phyloP scores from a whole-genome alignment of 2,329 filamentous ascomycete species.

The Colletotrichum lindemuthianum region DNA sequence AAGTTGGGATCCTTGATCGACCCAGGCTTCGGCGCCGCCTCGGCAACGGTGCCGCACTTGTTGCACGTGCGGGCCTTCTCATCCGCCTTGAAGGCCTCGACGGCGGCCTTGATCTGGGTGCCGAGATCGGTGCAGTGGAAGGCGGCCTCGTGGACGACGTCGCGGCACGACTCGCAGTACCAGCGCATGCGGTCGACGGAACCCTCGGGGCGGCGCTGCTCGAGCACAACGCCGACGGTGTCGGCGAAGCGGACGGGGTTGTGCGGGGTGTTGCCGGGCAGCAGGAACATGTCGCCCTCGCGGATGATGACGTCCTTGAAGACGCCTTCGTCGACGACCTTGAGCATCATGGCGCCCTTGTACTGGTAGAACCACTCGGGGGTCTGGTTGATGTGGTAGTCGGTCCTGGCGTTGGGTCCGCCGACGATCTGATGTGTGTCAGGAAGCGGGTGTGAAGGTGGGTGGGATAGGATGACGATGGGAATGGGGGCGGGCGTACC shows the following conservation, averaged over 20 bases:
- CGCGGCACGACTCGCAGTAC: constrained; percentile 82
- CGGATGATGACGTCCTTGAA: constrained; percentile 90
- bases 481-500: constrained; percentile 53
- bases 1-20: constrained; percentile 70
- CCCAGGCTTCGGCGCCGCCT: constrained; percentile 71
- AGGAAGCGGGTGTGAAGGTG: constrained; percentile 8
- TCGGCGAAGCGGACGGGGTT: constrained; percentile 93
- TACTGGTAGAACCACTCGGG: constrained; percentile 99
- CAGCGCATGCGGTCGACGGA: constrained; percentile 84
- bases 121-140: constrained; percentile 93
- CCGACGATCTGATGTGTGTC: constrained; percentile 76
- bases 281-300: constrained; percentile 92
- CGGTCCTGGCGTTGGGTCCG: constrained; percentile 93
- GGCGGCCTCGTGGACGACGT: constrained; percentile 82
- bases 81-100: constrained; percentile 79
- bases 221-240: constrained; percentile 93
- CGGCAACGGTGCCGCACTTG: constrained; percentile 79
- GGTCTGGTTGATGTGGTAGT: constrained; percentile 98
- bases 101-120: constrained; percentile 92
- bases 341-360: constrained; percentile 91
- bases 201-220: constrained; percentile 79
- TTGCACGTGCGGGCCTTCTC: constrained; percentile 78
- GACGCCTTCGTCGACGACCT: constrained; percentile 77
- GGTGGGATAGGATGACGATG: background rate
- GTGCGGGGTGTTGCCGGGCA: constrained; percentile 94